A percentile compares a stretch with the other conserved stretches of the same genome.
These are phyloP conservation scores for Arthrobotrys conoides DNA, from an alignment of 2,329 filamentous ascomycete genomes.

Conservation along the genomic window DNA sequence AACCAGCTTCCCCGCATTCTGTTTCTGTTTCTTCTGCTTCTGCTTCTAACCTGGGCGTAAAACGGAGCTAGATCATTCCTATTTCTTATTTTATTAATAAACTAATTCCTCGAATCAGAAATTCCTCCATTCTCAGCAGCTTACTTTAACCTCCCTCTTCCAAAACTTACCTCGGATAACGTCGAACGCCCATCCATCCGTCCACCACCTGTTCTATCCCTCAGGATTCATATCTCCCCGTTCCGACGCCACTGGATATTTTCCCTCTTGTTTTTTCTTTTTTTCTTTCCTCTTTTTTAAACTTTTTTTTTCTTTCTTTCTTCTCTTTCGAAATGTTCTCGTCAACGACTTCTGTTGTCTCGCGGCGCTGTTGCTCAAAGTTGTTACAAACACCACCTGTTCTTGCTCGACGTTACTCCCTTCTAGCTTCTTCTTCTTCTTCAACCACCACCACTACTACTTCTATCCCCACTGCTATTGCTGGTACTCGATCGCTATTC, in stretches of 20 bases:
- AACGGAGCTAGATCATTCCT: background rate
- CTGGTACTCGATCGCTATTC: slow-evolving; percentile 40
- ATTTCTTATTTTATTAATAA: background rate
- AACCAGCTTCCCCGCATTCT: slow-evolving; percentile 42
- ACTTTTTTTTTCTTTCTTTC: background rate
- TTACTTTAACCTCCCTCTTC: background rate
- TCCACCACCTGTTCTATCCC: slow-evolving; percentile 9
- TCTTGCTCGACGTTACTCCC: slow-evolving; percentile 10
- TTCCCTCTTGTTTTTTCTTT: background rate
- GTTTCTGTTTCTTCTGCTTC: background rate
- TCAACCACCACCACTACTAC: background rate
- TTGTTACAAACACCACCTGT: slow-evolving; percentile 47
- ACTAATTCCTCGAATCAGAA: background rate
- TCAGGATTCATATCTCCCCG: slow-evolving; percentile 24
- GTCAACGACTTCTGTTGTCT: slow-evolving; percentile 46
- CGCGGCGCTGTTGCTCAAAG: slow-evolving; percentile 52
- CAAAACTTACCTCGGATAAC: slow-evolving; percentile 55
- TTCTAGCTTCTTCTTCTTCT: background rate
- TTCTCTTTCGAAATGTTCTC: slow-evolving; percentile 39
- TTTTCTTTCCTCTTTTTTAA: background rate
- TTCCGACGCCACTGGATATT: slow-evolving; percentile 17
- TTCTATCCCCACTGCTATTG: background rate
- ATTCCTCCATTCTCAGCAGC: slow-evolving; percentile 1
- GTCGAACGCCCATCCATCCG: slow-evolving; percentile 35
- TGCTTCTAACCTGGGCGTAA: no score